phyloP scores from a whole-genome alignment of 305 asterid genomes.

The Fraxinus platypoda region DNA sequence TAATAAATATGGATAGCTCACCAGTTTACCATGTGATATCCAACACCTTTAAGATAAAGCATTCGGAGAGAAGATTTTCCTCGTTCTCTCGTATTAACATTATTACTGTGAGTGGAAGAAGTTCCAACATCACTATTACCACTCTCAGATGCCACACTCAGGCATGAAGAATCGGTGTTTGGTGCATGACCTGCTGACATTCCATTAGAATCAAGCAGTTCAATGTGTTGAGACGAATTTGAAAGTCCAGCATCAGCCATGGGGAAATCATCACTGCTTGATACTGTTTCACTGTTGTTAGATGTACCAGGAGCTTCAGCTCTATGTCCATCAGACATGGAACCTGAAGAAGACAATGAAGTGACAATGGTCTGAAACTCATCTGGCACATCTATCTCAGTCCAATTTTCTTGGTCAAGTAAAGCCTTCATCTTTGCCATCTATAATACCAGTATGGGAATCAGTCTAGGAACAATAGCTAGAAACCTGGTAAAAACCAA shows the following conservation, averaged over 20 bases:
- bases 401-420: slow-evolving; percentile 99
- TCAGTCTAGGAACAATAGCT: slow-evolving; percentile 26
- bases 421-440: slow-evolving; percentile 91
- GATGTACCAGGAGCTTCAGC: slow-evolving; percentile 42
- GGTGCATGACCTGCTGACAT: slow-evolving; percentile 38
- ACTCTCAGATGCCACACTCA: slow-evolving; percentile 41
- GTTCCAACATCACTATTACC: slow-evolving; percentile 55
- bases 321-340: slow-evolving; percentile 42
- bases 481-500: slow-evolving; percentile 24
- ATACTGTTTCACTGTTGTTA: slow-evolving; percentile 41
- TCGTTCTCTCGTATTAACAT: slow-evolving; percentile 57
- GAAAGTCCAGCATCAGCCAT: slow-evolving; percentile 41
- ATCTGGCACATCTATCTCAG: slow-evolving; percentile 91
- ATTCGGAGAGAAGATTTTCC: slow-evolving; percentile 67
- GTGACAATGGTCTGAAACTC: slow-evolving; percentile 87
- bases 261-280: slow-evolving; percentile 45
- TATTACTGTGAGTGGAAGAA: slow-evolving; percentile 51
- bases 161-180: slow-evolving; percentile 40
- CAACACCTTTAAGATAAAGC: slow-evolving; percentile 77
- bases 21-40: slow-evolving; percentile 99
- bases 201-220: slow-evolving; percentile 57
- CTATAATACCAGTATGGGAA: slow-evolving; percentile 44
- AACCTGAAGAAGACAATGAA: slow-evolving; percentile 53
- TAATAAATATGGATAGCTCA: slow-evolving; percentile 35
- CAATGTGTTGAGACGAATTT: slow-evolving; percentile 40